Evolutionary conservation across 2,329 filamentous ascomycete species (phyloP), one percentile per base, ranked within the genome.

Genomic region (Camillea tinctor): DNA sequence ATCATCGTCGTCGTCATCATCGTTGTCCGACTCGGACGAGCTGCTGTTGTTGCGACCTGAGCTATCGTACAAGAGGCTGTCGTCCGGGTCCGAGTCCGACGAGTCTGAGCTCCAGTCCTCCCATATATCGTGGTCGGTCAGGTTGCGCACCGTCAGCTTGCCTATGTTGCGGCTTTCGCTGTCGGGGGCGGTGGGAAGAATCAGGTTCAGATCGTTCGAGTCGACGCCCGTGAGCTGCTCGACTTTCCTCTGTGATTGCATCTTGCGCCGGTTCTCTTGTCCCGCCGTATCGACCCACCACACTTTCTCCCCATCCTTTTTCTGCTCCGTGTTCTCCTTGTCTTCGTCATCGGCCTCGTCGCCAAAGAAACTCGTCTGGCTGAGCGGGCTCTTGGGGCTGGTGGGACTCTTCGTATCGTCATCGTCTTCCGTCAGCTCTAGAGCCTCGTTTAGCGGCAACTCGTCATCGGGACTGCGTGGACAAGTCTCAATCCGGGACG

Each of bases 361-460:
- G 58, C 58, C 59, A 20, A 63, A 52, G 57, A 66, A 65, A 24
- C 58, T 68, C 4, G 61, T 63, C 58, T 69, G 61, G 22, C 63
- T 54, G 1, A 67, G 60, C 9, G 65, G 64, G 21, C 67, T 69
- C 54, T 59, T 67, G 4, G 55, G 58, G 8, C 64, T 69, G 9
- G 26, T 3, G 26, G 26, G 7, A 11, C 24, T 61, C 1, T 64
- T 60, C n/a, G n/a, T n/a, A n/a, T 56, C 61, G 20, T 54, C 49
- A 23, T 30, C 52, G 1, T 59, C 60, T 50, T 58, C 57, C n/a
- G 21, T 24, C 24, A 64, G 15, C 17, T 49, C 55, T 15, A 66
- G 21, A 2, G 61, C 62, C 54, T 65, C 64, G 49, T 64, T 65
- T 4, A 66, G 36, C 30, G 55, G 49, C 19, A 69, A 49, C 5